Evolutionary conservation across 805 yeast genomes (phyloP).

Genomic region (Maudiozyma saulgeensis): DNA sequence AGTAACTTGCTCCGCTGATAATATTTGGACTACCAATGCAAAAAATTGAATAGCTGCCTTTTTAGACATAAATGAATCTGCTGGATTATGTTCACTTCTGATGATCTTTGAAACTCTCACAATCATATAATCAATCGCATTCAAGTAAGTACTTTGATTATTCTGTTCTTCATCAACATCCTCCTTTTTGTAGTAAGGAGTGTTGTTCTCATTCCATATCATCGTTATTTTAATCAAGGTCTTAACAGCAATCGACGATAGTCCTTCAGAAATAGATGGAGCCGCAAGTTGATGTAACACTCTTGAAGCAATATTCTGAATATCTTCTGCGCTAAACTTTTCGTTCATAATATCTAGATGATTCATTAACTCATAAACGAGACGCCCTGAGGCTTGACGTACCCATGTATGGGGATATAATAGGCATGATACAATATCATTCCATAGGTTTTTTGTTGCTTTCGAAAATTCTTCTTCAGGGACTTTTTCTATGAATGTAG

Average conservation of each 20-base stretch:
- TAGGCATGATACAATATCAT: conserved; percentile 41
- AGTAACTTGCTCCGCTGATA: conserved; percentile 34
- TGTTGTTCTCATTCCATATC: conserved; percentile 46
- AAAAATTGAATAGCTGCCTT: conserved; percentile 58
- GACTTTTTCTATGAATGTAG: conserved; percentile 33
- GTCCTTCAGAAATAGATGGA: conserved; percentile 53
- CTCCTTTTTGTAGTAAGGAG: conserved; percentile 26
- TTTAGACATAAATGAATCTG: conserved; percentile 49
- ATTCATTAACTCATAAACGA: conserved; percentile 44
- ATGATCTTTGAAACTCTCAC: conserved; percentile 52
- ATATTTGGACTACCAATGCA: conserved; percentile 52
- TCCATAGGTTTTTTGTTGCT: conserved; percentile 40
- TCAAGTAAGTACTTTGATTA: conserved; percentile 15
- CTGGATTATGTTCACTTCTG: conserved; percentile 54
- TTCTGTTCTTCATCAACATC: conserved; percentile 21
- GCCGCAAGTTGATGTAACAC: conserved; percentile 74
- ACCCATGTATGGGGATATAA: conserved; percentile 92
- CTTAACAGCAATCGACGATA: conserved; percentile 57
- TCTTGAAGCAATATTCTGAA: conserved; percentile 63
- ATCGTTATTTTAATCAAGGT: conserved; percentile 52
- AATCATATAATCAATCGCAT: conserved; percentile 34
- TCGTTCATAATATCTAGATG: conserved; percentile 28
- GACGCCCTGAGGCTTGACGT: conserved; percentile 53
- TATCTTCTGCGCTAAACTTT: conserved; percentile 35
- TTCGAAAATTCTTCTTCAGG: conserved; percentile 21